phyloP scores from a whole-genome alignment of 371 early-diverging fungal genomes.

The Caulochytrium protostelioides region DNA sequence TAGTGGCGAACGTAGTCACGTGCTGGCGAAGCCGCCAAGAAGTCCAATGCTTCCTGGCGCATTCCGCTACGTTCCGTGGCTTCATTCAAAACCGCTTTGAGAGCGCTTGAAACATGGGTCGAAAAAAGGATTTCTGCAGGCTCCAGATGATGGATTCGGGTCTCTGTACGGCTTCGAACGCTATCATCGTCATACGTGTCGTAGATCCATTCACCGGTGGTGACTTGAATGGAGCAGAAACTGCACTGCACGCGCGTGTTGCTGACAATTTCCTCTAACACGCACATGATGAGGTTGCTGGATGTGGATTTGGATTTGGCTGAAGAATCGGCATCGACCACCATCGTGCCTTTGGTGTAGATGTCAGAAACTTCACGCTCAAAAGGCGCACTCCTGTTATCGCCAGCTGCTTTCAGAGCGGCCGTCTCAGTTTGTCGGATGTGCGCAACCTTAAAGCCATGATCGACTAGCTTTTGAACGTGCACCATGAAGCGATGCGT shows the following conservation, averaged over 20 bases:
- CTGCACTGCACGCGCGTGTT: background rate
- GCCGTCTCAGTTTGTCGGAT: slow-evolving; percentile 66
- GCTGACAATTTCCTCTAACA: background rate
- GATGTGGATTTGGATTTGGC: background rate
- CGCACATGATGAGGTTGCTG: background rate
- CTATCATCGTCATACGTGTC: slow-evolving; percentile 48
- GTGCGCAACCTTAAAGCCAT: slow-evolving; percentile 37
- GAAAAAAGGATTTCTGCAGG: slow-evolving; percentile 57
- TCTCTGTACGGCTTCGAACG: slow-evolving; percentile 50
- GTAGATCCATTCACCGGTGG: slow-evolving; percentile 50
- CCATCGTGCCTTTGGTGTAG: slow-evolving; percentile 53
- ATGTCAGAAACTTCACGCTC: slow-evolving; percentile 45
- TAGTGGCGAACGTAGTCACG: too few species aligned
- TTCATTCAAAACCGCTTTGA: too few species aligned
- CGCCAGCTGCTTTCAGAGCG: slow-evolving; percentile 53
- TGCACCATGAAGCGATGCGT: slow-evolving; percentile 51
- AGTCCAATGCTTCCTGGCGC: too few species aligned
- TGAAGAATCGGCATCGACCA: slow-evolving; percentile 36
- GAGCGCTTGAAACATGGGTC: too few species aligned
- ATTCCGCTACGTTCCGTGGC: too few species aligned
- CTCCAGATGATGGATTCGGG: slow-evolving; percentile 46
- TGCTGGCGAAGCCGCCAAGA: too few species aligned
- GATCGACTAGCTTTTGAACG: slow-evolving; percentile 49
- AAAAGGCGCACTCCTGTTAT: slow-evolving; percentile 51
- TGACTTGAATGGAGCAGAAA: slow-evolving; percentile 28